Percentiles rank a stretch among this genome's conserved stretches.
Conservation (phyloP, 805 yeast genomes). For the Candida maris region DNA sequence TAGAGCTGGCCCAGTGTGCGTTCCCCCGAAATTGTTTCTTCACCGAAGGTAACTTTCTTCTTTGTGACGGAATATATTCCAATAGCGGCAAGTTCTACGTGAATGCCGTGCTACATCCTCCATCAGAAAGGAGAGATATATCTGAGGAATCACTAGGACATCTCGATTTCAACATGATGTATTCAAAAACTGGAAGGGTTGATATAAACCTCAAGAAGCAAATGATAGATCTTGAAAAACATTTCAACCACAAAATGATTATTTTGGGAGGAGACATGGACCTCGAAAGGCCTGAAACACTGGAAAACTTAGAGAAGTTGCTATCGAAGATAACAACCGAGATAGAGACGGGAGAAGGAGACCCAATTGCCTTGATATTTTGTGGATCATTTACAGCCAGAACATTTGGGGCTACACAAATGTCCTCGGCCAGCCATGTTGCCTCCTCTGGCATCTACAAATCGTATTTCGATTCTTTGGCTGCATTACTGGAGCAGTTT, state of each 20-base stretch:
- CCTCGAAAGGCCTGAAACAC: constrained; percentile 54
- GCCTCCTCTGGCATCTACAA: constrained; percentile 58
- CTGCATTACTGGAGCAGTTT: constrained; percentile 56
- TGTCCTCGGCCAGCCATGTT: constrained; percentile 44
- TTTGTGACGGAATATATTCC: constrained; percentile 83
- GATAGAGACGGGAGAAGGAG: constrained; percentile 28
- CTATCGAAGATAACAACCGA: constrained; percentile 52
- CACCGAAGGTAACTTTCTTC: constrained; percentile 69
- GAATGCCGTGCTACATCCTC: constrained; percentile 78
- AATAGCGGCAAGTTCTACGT: constrained; percentile 71
- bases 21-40: constrained; percentile 65
- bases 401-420: constrained; percentile 56
- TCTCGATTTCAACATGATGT: constrained; percentile 52
- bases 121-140: constrained; percentile 68
- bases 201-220: constrained; percentile 56
- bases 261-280: constrained; percentile 73
- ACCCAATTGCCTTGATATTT: constrained; percentile 69
- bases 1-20: constrained; percentile 59
- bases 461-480: constrained; percentile 68
- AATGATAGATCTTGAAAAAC: constrained; percentile 53
- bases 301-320: constrained; percentile 65
- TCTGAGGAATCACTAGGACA: constrained; percentile 74
- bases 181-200: constrained; percentile 42
- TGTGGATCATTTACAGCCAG: constrained; percentile 74
- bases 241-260: constrained; percentile 57